Evolutionary conservation across 2,329 filamentous ascomycete species (phyloP).

Genomic region (Lasiodiplodia theobromae): DNA sequence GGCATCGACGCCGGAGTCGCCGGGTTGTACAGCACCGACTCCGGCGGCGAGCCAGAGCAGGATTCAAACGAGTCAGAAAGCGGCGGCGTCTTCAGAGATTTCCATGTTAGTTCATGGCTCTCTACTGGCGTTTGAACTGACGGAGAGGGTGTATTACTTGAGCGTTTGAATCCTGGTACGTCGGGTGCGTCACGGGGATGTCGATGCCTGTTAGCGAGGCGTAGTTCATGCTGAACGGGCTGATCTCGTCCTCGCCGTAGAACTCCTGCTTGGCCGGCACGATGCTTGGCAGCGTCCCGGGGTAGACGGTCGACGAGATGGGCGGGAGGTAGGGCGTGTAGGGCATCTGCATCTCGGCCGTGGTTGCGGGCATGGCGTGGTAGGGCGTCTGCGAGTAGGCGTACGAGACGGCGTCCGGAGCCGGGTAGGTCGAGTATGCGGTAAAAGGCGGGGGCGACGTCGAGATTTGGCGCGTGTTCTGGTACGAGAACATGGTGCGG

Average conservation of each 20-base stretch:
- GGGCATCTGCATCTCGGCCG: conserved; percentile 46
- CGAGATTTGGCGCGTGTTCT: conserved; percentile 73
- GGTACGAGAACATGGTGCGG: conserved; percentile 67
- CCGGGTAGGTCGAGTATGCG: conserved; percentile 69
- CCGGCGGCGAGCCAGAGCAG: conserved; percentile 50
- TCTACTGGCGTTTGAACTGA: conserved; percentile 34
- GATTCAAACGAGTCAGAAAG: conserved; percentile 78
- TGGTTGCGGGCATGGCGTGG: conserved; percentile 47
- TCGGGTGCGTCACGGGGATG: conserved; percentile 62
- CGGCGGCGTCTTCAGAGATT: conserved; percentile 70
- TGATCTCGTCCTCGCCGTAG: conserved; percentile 66
- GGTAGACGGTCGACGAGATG: conserved; percentile 48
- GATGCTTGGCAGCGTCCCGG: conserved; percentile 69
- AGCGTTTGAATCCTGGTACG: conserved; percentile 72
- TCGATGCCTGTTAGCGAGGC: conserved; percentile 70
- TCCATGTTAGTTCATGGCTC: conserved; percentile 33
- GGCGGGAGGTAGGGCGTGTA: conserved; percentile 65
- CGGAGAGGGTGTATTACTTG: conserved; percentile 71
- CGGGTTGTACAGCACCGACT: conserved; percentile 54
- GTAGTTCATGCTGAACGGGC: conserved; percentile 73
- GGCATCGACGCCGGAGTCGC: conserved; percentile 78
- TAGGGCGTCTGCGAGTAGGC: conserved; percentile 58
- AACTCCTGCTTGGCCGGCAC: conserved; percentile 71
- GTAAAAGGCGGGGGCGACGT: conserved; percentile 74
- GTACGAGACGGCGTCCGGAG: conserved; percentile 70